Evolutionary conservation across 805 yeast genomes (phyloP).

Genomic region (Barnettozyma pratensis): DNA sequence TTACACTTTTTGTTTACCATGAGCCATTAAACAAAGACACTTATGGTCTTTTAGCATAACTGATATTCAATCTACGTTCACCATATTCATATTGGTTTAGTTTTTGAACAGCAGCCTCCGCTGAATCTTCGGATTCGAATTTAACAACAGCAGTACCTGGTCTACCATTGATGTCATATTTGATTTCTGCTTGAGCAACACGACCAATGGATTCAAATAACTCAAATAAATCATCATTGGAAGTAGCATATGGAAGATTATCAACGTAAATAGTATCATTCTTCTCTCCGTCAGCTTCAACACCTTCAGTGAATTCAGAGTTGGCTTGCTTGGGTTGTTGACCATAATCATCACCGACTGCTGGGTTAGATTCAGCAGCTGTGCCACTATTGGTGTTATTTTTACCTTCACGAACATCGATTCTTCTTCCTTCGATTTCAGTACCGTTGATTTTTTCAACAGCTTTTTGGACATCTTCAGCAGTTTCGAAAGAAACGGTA

Average conservation of each 20-base stretch:
- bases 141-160: conserved; percentile 87
- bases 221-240: conserved; percentile 76
- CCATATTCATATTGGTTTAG: conserved; percentile 82
- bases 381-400: conserved; percentile 16
- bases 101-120: conserved; percentile 69
- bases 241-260: conserved; percentile 88
- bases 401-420: conserved; percentile 78
- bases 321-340: neutral
- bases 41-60: conserved; percentile 46
- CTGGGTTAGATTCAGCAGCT: conserved; percentile 1
- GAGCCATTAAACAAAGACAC: neutral
- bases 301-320: conserved; percentile 62
- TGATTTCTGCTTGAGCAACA: conserved; percentile 73
- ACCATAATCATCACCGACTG: neutral
- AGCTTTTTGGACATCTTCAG: conserved; percentile 69
- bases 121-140: conserved; percentile 59
- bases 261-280: conserved; percentile 60
- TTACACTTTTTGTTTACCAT: neutral
- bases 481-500: conserved; percentile 62
- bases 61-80: conserved; percentile 61
- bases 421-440: conserved; percentile 66
- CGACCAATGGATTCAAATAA: conserved; percentile 80
- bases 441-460: conserved; percentile 63
- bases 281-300: conserved; percentile 54
- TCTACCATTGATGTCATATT: conserved; percentile 52